Evolutionary conservation across 495 filamentous ascomycete genomes (phyloP), one percentile per base, ranked within the genome.

Genomic region (Penicillium roqueforti): DNA sequence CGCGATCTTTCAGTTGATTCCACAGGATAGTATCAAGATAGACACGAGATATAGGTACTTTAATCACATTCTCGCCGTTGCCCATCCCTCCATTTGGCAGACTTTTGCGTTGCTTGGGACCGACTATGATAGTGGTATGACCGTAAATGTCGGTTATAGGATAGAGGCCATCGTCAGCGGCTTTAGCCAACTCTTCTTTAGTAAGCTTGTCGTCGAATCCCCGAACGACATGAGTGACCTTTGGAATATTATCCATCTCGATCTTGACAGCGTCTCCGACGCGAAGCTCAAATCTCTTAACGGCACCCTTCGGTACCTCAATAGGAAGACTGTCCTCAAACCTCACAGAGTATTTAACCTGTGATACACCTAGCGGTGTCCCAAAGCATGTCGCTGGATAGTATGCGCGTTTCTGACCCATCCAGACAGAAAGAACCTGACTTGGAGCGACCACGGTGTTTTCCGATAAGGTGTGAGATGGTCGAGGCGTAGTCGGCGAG

Each of bases 261-360:
- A 82, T 71, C 55, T 82, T 82, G 37, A 80, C 76, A 4, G 57
- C 66, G 61, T 82, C 79, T 22, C 78, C 79, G 31, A 72, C 47
- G 3, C 65, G 68, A 29, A 82, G 61, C 48, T 82, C 75, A 26
- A 82, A 60, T 42, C 74, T 60, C 48, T 80, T 80, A 6, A 82
- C 70, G 10, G 56, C 57, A 26, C 68, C 70, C 34, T 68, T 63
- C 0, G 68, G 63, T 5, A 79, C 72, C 44, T 80, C 76, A 41
- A 76, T 55, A 7, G 68, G 70, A 26, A 53, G 44, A 45, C 71
- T 76, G 40, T 74, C 73, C 47, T 79, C 77, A 38, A 80, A 80
- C 37, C 73, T 71, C 16, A 81, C 71, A 14, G 67, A 53, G 44
- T 73, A 79, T 16, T 72, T 74, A 34, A 61, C 56, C 32, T 73